Evolutionary conservation across 192 early-diverging fungal genomes (phyloP).

Genomic region (Bifiguratus adelaidae): DNA sequence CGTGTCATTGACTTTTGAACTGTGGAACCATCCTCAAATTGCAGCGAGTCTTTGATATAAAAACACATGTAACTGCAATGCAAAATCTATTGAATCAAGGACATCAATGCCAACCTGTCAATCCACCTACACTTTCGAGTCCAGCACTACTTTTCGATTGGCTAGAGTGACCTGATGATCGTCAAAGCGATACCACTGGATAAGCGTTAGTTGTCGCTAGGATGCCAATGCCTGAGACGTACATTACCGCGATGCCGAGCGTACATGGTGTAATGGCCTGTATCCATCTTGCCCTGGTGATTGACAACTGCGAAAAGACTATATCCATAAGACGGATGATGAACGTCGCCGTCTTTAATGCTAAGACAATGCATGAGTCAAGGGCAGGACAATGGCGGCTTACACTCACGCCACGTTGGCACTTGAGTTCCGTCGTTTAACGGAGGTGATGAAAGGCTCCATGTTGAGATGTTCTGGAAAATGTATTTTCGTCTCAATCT

Average conservation of each 20-base stretch:
- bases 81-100: not conserved
- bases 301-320: conserved; percentile 86
- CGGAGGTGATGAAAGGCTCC: conserved; percentile 76
- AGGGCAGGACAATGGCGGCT: too few relatives aligned
- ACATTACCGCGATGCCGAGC: conserved; percentile 66
- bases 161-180: conserved; percentile 69
- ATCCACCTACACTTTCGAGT: conserved; percentile 48
- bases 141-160: conserved; percentile 61
- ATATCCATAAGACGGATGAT: conserved; percentile 57
- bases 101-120: not conserved
- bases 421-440: conserved; percentile 22
- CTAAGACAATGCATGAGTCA: conserved; percentile 3
- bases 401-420: conserved; percentile 21
- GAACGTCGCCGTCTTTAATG: conserved; percentile 1
- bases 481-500: conserved; percentile 81
- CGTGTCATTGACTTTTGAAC: too few relatives aligned
- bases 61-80: conserved; percentile 76
- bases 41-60: conserved; percentile 60
- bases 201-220: too few relatives aligned
- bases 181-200: conserved; percentile 83
- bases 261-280: conserved; percentile 91
- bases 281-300: conserved; percentile 84
- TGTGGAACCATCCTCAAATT: too few relatives aligned
- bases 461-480: conserved; percentile 84
- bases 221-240: conserved; percentile 1